Conservation (phyloP, 805 yeast genomes). For the Middelhovenomyces tepae region DNA sequence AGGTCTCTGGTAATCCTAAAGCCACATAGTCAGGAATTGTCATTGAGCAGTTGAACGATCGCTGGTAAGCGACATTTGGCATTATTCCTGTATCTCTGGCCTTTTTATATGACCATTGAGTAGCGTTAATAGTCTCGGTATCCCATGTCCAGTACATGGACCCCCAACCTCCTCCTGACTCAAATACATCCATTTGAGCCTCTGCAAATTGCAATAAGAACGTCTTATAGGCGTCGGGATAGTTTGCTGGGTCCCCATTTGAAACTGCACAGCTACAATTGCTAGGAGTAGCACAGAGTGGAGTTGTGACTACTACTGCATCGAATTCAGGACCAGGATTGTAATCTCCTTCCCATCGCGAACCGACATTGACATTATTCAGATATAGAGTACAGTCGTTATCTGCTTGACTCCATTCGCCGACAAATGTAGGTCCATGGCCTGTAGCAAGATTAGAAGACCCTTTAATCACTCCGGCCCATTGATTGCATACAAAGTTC, state of each 20-base stretch:
- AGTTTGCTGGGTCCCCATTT: conserved; percentile 37
- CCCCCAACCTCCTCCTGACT: conserved; percentile 63
- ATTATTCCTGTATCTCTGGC: conserved; percentile 23
- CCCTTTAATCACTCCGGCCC: conserved; percentile 47
- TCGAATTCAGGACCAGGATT: conserved; percentile 21
- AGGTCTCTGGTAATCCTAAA: conserved; percentile 23
- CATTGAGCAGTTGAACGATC: conserved; percentile 20
- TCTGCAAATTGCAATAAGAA: conserved; percentile 61
- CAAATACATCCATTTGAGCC: conserved; percentile 74
- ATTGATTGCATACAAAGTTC: conserved; percentile 33
- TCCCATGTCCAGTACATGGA: conserved; percentile 80
- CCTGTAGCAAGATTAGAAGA: conserved; percentile 44
- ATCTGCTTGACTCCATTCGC: conserved; percentile 81
- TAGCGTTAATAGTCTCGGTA: conserved; percentile 41
- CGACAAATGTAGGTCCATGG: conserved; percentile 61
- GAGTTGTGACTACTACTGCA: conserved; percentile 18
- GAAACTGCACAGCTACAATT: conserved; percentile 41
- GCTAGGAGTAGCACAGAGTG: conserved; percentile 32
- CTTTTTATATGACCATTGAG: conserved; percentile 28
- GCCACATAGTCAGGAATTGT: conserved; percentile 19
- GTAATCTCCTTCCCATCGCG: conserved; percentile 62
- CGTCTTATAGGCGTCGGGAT: conserved; percentile 46
- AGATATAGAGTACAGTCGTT: conserved; percentile 81
- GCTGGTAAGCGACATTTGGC: conserved; percentile 22
- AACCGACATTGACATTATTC: conserved; percentile 71